Evolutionary conservation across 345 rosid species (phyloP).

Genomic region (Kandelia obovata): DNA sequence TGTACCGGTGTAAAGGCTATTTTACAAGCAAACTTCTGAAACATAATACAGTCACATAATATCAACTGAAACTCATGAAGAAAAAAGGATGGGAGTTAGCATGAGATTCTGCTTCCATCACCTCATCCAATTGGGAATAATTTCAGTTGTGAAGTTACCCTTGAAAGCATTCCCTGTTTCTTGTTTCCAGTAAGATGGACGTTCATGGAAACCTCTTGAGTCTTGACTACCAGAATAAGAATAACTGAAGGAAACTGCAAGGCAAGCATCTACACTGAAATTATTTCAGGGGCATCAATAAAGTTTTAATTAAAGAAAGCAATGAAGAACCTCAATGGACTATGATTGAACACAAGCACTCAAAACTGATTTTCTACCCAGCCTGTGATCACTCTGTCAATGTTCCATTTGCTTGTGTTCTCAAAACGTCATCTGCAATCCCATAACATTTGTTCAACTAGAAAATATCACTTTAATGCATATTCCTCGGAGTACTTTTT

Average conservation of each 20-base stretch:
- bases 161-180: slow-evolving; percentile 60
- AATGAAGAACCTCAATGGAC: neutral
- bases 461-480: slow-evolving; percentile 45
- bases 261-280: slow-evolving; percentile 5
- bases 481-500: slow-evolving; percentile 82
- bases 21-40: slow-evolving; percentile 93
- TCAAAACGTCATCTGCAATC: too few relatives aligned
- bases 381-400: too few relatives aligned
- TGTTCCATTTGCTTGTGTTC: too few relatives aligned
- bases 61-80: neutral
- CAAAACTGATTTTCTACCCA: neutral
- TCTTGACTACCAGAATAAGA: slow-evolving; percentile 22
- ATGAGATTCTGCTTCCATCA: slow-evolving; percentile 15
- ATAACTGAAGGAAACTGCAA: slow-evolving; percentile 87
- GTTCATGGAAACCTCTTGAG: slow-evolving; percentile 79
- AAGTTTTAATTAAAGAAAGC: neutral
- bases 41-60: slow-evolving; percentile 8
- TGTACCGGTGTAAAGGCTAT: slow-evolving; percentile 89
- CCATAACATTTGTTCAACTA: too few relatives aligned
- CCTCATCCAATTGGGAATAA: slow-evolving; percentile 94
- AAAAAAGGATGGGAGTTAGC: slow-evolving; percentile 2
- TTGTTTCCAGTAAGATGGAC: slow-evolving; percentile 72
- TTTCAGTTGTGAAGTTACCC: slow-evolving; percentile 58
- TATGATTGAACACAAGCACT: neutral
- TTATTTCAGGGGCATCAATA: neutral